Conservation (phyloP, 140 eudicot species). For the Flaveria floridana region DNA sequence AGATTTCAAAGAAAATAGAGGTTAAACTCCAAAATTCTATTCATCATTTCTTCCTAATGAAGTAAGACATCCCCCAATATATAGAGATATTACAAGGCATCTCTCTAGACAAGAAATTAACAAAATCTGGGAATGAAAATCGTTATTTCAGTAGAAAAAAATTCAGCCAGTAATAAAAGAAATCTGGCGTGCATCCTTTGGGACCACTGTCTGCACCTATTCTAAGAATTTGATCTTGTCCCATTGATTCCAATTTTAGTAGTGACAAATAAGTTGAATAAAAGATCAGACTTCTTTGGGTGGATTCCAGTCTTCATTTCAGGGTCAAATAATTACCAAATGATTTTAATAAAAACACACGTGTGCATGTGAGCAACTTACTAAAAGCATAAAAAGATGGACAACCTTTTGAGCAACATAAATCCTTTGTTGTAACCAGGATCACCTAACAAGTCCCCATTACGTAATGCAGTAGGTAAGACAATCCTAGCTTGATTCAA, state of each 20-base stretch:
- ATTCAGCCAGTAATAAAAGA: neutral
- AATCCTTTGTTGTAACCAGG: neutral
- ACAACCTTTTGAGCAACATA: neutral
- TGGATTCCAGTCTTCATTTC: neutral
- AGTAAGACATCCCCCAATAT: neutral
- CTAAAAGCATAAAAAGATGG: neutral
- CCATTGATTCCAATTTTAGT: neutral
- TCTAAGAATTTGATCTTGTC: neutral
- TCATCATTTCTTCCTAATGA: neutral
- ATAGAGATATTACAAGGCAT: neutral
- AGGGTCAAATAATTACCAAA: neutral
- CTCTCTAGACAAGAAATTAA: neutral
- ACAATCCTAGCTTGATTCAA: neutral
- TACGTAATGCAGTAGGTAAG: neutral
- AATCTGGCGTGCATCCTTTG: neutral
- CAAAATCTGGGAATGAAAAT: neutral
- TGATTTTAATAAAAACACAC: neutral
- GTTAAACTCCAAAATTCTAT: neutral
- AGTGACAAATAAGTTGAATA: neutral
- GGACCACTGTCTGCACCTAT: neutral
- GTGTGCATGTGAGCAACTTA: neutral
- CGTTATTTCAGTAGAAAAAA: neutral
- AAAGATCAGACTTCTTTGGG: neutral
- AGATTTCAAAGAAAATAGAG: neutral
- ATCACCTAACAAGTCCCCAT: neutral